Percentiles rank a stretch among this genome's conserved stretches.
Conservation (phyloP, 2,329 filamentous ascomycete genomes). For the Gnomoniopsis sp. region DNA sequence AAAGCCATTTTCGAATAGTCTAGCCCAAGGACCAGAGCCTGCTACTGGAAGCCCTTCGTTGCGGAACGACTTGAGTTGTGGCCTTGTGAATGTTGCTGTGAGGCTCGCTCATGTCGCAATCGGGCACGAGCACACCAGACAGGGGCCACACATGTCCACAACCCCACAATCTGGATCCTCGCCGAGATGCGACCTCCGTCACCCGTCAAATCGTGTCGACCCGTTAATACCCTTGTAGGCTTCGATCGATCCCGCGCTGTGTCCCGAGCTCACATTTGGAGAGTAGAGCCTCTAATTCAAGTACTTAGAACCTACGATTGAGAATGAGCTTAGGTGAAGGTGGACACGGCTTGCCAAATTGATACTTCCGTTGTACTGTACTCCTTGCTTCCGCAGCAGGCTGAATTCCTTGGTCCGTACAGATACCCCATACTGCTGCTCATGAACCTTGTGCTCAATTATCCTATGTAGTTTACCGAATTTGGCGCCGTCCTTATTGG, state of each 20-base stretch:
- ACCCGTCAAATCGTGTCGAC: constrained; percentile 9
- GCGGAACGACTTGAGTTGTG: too few relatives aligned
- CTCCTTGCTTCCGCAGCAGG: background rate
- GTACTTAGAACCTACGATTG: too few relatives aligned
- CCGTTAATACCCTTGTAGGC: constrained; percentile 12
- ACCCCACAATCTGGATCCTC: background rate
- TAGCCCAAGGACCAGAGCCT: background rate
- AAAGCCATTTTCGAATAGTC: too few relatives aligned
- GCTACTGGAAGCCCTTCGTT: too few relatives aligned
- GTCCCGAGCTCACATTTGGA: background rate
- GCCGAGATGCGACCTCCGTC: constrained; percentile 6
- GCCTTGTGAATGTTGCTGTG: background rate
- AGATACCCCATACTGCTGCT: background rate
- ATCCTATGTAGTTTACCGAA: constrained; percentile 12
- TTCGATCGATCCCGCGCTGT: constrained; percentile 13
- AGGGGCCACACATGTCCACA: background rate
- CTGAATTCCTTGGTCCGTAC: background rate
- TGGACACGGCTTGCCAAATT: background rate
- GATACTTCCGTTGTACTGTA: background rate
- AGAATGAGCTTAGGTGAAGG: background rate
- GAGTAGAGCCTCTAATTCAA: background rate
- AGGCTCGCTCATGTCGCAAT: background rate
- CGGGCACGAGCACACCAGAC: background rate
- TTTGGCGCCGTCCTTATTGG: constrained; percentile 9
- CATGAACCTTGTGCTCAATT: background rate